phyloP scores from a whole-genome alignment of 2,329 filamentous ascomycete genomes.

The Penicillium corylophilum region DNA sequence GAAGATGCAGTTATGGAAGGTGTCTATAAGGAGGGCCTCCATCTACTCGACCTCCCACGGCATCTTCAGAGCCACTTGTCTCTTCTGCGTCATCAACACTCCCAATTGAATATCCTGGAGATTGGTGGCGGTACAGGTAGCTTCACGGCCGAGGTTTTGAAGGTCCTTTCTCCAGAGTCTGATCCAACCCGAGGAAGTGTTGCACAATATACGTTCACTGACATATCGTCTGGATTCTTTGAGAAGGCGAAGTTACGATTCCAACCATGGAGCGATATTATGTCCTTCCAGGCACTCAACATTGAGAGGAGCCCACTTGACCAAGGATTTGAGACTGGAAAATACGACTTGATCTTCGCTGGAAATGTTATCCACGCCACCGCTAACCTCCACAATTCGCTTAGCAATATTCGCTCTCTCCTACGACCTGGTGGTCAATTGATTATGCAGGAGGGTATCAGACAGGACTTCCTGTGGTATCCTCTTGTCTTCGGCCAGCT shows the following conservation, averaged over 20 bases:
- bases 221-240: constrained; percentile 33
- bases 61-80: constrained; percentile 19
- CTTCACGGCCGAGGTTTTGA: constrained; percentile 23
- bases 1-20: constrained; percentile 31
- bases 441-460: constrained; percentile 23
- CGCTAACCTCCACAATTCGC: constrained; percentile 6
- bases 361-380: constrained; percentile 38
- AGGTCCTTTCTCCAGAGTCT: constrained; percentile 14
- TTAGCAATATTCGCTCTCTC: constrained; percentile 16
- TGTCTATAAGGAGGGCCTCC: constrained; percentile 29
- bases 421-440: constrained; percentile 21
- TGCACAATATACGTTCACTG: constrained; percentile 30
- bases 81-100: constrained; percentile 22
- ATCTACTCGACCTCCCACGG: constrained; percentile 22
- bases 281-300: constrained; percentile 32
- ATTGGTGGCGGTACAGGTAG: constrained; percentile 34
- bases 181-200: constrained; percentile 8
- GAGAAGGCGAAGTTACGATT: constrained; percentile 28
- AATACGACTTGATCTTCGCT: constrained; percentile 38
- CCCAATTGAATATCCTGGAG: constrained; percentile 20
- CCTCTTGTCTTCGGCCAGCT: constrained; percentile 23
- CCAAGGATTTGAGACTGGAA: constrained; percentile 29
- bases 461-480: constrained; percentile 25
- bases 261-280: constrained; percentile 20
- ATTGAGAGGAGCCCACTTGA: constrained; percentile 25